Evolutionary conservation across 1,139 yeast genomes (phyloP), one percentile per base, ranked within the genome.

Genomic region (Protomyces arabidopsidicola): DNA sequence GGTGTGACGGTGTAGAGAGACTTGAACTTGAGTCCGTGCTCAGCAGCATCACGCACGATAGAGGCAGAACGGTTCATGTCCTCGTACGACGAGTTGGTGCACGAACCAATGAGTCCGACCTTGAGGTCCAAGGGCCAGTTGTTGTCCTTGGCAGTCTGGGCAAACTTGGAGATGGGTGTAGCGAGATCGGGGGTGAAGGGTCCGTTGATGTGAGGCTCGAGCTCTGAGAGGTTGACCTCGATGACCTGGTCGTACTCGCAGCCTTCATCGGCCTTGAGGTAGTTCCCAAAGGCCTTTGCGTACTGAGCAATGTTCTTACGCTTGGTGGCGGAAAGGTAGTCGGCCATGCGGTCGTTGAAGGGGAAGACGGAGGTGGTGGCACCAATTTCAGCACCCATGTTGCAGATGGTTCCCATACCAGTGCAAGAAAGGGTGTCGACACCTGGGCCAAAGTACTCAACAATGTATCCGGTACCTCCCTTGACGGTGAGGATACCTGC

Each of bases 341-440:
- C 88, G 76, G 80, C 85, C 96, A 90, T 90, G 69, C 96, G 86
- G 72, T 85, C 80, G 83, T 90, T 90, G 86, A 81, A 90, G 79
- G 98, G 98, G 96, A 93, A 93, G 70, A 88, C 91, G 64, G 98
- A 93, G 68, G 98, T 93, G 71, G 98, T 91, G 68, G 98, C 98
- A 83, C 98, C 98, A 72, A 91, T 90, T 81, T 91, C 98, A 71
- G 98, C 98, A 85, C 98, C 98, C 98, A 91, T 91, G 80, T 91
- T 91, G 86, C 98, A 91, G 80, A 91, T 93, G 74, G 98, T 91
- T 78, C 95, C 98, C 98, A 91, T 91, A 85, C 98, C 98, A 69
- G 98, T 91, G 81, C 97, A 90, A 60, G 97, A 89, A 80, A 93
- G 88, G 70, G 97, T 86, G 74, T 89, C 87, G 70, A 91, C 91